Conservation (phyloP, 306 rosid species). For the Hippophae gyantsensis region DNA sequence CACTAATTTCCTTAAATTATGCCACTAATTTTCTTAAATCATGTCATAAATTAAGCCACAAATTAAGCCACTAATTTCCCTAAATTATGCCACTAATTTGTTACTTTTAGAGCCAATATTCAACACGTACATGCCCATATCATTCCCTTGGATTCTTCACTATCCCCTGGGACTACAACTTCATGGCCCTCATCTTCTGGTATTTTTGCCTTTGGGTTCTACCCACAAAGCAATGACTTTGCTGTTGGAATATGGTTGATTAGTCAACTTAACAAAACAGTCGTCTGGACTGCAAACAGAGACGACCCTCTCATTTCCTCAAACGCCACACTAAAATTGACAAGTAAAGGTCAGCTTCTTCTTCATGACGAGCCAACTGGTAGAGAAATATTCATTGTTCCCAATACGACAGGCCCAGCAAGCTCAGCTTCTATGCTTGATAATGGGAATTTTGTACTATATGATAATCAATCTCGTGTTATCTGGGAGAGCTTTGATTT, state of each 20-base stretch:
- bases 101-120: no score
- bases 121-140: neutral
- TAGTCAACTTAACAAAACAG: neutral
- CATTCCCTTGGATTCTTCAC: neutral
- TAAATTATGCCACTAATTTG: no score
- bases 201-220: conserved; percentile 16
- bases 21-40: no score
- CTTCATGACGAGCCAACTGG: neutral
- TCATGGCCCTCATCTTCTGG: conserved; percentile 19
- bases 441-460: conserved; percentile 20
- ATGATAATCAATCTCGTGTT: neutral
- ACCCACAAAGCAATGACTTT: conserved; percentile 7
- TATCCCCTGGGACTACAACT: neutral
- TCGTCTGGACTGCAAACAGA: conserved; percentile 19
- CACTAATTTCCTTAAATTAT: no score
- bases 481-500: conserved; percentile 1
- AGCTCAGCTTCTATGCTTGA: conserved; percentile 11
- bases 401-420: neutral
- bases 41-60: no score
- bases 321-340: conserved; percentile 3
- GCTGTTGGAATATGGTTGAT: neutral
- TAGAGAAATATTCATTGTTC: neutral
- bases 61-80: no score
- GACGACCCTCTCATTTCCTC: neutral
- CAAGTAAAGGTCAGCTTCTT: neutral